Evolutionary conservation across 2,329 filamentous ascomycete genomes (phyloP).

Genomic region (Dactylellina leptospora): DNA sequence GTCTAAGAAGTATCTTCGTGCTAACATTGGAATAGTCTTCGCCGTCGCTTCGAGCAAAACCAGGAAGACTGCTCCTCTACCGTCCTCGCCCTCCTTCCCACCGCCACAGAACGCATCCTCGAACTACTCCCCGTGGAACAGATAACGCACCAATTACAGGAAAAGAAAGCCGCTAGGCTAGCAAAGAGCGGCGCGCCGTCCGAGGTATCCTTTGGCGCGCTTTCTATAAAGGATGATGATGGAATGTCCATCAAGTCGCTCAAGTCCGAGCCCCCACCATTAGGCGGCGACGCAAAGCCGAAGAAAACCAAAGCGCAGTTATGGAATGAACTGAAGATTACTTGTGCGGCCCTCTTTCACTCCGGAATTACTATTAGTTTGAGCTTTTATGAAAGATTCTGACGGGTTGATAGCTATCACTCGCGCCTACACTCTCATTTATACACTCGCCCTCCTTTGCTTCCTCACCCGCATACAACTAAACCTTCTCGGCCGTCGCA

Average conservation of each 20-base stretch:
- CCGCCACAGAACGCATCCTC: slow-evolving; percentile 87
- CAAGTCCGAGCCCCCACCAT: slow-evolving; percentile 49
- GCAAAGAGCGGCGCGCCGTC: slow-evolving; percentile 68
- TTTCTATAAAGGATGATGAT: slow-evolving; percentile 66
- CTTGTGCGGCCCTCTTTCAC: slow-evolving; percentile 69
- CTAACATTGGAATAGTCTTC: slow-evolving; percentile 69
- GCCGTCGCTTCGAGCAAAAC: slow-evolving; percentile 96
- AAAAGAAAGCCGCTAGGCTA: slow-evolving; percentile 82
- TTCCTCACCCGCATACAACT: slow-evolving; percentile 94
- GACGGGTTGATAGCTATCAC: slow-evolving; percentile 74
- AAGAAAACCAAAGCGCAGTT: slow-evolving; percentile 87
- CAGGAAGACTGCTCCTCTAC: slow-evolving; percentile 99
- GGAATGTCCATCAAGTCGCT: slow-evolving; percentile 58
- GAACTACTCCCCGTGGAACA: slow-evolving; percentile 88
- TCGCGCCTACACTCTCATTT: slow-evolving; percentile 87
- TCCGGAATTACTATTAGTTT: background rate
- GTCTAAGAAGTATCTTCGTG: background rate
- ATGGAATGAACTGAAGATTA: slow-evolving; percentile 97
- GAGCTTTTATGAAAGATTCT: background rate
- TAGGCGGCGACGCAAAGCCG: slow-evolving; percentile 63
- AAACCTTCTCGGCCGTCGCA: slow-evolving; percentile 92
- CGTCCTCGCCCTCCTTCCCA: slow-evolving; percentile 91
- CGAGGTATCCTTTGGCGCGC: slow-evolving; percentile 69
- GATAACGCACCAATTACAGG: slow-evolving; percentile 91
- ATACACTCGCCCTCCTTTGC: slow-evolving; percentile 86